These are phyloP conservation scores for Crithidia thermophila DNA, from an alignment of 208 protist species.

Conservation along the genomic window DNA sequence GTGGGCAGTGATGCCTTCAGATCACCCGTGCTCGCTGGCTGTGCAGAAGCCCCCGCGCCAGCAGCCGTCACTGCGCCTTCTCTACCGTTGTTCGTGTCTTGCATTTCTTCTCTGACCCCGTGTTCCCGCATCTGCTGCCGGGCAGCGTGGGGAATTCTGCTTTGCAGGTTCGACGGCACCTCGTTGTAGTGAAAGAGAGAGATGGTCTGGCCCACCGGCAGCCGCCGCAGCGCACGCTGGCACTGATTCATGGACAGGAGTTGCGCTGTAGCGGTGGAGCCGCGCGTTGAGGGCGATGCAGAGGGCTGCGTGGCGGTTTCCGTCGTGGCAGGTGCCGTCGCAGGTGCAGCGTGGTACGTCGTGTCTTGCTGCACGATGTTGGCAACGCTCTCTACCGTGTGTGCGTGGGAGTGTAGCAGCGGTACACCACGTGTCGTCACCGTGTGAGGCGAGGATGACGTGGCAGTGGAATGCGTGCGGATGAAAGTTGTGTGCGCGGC, in stretches of 20 bases:
- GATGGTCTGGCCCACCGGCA: slow-evolving; percentile 34
- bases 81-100: background rate
- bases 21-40: background rate
- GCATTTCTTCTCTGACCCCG: background rate
- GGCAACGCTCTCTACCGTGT: background rate
- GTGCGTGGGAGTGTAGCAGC: too few species aligned
- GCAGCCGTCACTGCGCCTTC: background rate
- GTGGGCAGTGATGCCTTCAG: too few species aligned
- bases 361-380: too few species aligned
- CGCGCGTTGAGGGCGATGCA: background rate
- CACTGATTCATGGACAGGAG: slow-evolving; percentile 25
- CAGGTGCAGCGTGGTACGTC: too few species aligned
- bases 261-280: background rate
- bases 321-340: too few species aligned
- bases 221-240: slow-evolving; percentile 49
- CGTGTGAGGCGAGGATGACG: too few species aligned
- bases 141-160: slow-evolving; percentile 14
- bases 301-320: background rate
- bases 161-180: slow-evolving; percentile 42
- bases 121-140: background rate
- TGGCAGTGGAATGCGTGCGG: too few species aligned
- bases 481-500: too few species aligned
- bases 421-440: too few species aligned
- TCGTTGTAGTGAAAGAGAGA: slow-evolving; percentile 48
- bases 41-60: background rate